Evolutionary conservation across 1,139 yeast genomes (phyloP).

Genomic region (Hyphopichia wangnamkhiaoensis): DNA sequence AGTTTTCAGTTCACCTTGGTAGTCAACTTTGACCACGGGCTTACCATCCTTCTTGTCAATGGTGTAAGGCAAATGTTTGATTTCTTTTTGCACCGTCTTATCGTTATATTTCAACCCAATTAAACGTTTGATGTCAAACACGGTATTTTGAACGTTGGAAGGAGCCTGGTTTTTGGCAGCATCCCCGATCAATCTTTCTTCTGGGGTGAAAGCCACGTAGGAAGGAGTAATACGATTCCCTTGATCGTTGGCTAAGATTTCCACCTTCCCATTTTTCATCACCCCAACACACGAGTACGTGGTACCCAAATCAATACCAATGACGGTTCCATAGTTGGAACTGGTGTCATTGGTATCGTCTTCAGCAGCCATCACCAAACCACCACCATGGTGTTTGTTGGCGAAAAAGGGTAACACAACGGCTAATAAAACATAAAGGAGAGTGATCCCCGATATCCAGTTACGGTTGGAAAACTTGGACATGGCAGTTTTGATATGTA

Average conservation of each 20-base stretch:
- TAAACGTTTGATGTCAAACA: slow-evolving; percentile 84
- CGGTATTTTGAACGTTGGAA: slow-evolving; percentile 73
- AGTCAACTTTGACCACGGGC: slow-evolving; percentile 77
- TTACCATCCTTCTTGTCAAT: slow-evolving; percentile 71
- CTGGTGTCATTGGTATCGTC: slow-evolving; percentile 41
- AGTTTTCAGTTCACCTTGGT: slow-evolving; percentile 63
- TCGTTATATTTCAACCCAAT: slow-evolving; percentile 80
- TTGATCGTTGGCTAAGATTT: slow-evolving; percentile 90
- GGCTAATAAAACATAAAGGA: slow-evolving; percentile 57
- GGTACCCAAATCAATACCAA: slow-evolving; percentile 89
- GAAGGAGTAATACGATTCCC: slow-evolving; percentile 96
- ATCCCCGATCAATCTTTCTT: slow-evolving; percentile 89
- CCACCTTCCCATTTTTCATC: slow-evolving; percentile 89
- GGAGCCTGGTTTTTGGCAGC: slow-evolving; percentile 95
- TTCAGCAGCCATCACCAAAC: slow-evolving; percentile 27
- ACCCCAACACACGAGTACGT: slow-evolving; percentile 91
- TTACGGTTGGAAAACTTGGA: slow-evolving; percentile 34
- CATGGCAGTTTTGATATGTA: no score
- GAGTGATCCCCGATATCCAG: slow-evolving; percentile 52
- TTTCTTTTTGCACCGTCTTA: slow-evolving; percentile 75
- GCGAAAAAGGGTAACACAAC: slow-evolving; percentile 61
- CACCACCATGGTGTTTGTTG: slow-evolving; percentile 31
- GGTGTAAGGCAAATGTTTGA: slow-evolving; percentile 77
- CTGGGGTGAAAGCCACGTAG: slow-evolving; percentile 81
- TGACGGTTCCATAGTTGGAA: slow-evolving; percentile 73